Conservation (phyloP, 371 early-diverging fungal genomes). For the Mortierella polycephala region DNA sequence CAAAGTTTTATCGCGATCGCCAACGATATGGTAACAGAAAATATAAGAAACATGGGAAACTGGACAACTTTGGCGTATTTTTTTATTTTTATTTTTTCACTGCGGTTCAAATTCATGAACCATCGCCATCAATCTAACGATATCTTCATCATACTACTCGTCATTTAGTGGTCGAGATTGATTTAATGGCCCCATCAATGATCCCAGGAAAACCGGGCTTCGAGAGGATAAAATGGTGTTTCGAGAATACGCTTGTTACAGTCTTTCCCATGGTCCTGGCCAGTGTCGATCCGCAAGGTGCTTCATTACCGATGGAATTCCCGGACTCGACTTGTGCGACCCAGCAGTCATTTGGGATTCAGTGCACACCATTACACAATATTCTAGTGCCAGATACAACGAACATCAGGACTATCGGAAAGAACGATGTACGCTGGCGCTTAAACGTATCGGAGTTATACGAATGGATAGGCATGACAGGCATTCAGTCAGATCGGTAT, state of each 20-base stretch:
- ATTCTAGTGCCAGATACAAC: conserved; percentile 34
- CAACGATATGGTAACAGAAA: conserved; percentile 61
- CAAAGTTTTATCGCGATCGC: conserved; percentile 51
- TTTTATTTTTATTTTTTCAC: too few species aligned
- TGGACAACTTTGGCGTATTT: too few species aligned
- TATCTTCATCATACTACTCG: not conserved
- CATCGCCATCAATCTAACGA: too few species aligned
- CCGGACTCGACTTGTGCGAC: conserved; percentile 16
- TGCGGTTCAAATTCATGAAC: too few species aligned
- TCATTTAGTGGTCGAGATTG: conserved; percentile 59
- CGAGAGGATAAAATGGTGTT: conserved; percentile 66
- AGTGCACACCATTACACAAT: conserved; percentile 9
- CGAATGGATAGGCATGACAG: conserved; percentile 74
- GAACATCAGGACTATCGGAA: conserved; percentile 35
- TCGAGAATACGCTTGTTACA: conserved; percentile 60
- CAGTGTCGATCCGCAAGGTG: conserved; percentile 56
- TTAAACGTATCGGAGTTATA: conserved; percentile 54
- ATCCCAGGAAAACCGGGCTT: conserved; percentile 61
- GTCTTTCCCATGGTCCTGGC: conserved; percentile 59
- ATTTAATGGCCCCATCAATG: conserved; percentile 56
- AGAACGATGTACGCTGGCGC: conserved; percentile 31
- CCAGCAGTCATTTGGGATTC: conserved; percentile 11
- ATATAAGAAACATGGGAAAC: too few species aligned
- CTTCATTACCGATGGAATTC: conserved; percentile 35
- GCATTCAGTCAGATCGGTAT: conserved; percentile 65